Conservation (phyloP, 176 grass and related monocot genomes). For the Aegilops bicornis region DNA sequence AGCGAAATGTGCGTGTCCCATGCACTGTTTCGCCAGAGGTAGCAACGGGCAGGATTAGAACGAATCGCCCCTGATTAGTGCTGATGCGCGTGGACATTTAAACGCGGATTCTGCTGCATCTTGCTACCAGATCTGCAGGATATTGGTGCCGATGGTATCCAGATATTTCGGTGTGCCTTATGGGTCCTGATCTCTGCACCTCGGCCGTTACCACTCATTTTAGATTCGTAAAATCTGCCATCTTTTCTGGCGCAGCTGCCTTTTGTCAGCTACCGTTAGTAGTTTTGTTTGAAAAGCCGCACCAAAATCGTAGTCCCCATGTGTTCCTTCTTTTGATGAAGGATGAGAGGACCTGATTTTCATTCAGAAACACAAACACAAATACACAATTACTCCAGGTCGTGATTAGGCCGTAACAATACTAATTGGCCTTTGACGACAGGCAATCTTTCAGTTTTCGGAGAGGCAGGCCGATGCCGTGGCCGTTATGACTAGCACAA, state of each 20-base stretch:
- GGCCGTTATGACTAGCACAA: background rate
- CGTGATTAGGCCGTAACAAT: background rate
- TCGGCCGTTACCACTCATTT: conserved; percentile 15
- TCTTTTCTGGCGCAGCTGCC: background rate
- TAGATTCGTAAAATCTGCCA: background rate
- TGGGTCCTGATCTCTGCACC: background rate
- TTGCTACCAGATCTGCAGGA: conserved; percentile 32
- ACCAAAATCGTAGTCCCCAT: too few relatives aligned
- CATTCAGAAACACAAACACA: background rate
- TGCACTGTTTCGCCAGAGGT: too few relatives aligned
- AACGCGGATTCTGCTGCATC: too few relatives aligned
- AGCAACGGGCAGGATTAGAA: too few relatives aligned
- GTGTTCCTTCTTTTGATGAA: too few relatives aligned
- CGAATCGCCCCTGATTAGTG: too few relatives aligned
- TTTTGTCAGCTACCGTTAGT: background rate
- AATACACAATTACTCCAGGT: background rate
- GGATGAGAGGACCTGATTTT: background rate
- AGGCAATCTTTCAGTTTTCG: background rate
- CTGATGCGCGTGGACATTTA: too few relatives aligned
- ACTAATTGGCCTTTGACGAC: background rate
- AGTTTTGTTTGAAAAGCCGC: background rate
- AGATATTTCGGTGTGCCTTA: conserved; percentile 4
- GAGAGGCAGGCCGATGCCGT: background rate
- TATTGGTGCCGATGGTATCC: background rate
- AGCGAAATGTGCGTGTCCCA: too few relatives aligned